Base-by-base conservation (phyloP, 148 eudicot genomes). In the Camellia lanceoleosa region DNA sequence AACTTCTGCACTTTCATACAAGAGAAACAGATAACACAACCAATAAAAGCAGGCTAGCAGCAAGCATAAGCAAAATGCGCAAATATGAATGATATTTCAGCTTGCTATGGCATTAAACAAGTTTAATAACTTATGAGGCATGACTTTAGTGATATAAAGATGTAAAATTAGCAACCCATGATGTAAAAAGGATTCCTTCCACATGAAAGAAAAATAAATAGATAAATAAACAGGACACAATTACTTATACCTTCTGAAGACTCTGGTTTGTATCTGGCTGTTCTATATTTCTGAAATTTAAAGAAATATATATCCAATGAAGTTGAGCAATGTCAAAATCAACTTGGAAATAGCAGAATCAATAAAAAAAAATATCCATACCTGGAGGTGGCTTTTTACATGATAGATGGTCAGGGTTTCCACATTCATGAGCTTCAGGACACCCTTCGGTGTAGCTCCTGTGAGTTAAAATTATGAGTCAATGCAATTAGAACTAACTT, bases 321-420 rank as follows among this genome's bases (percentile, higher is more conserved):
- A 73, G 43, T 66, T 49, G 15, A 47, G 16, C 15, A 20, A 54
- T 18, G 16, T 71, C 5, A 64, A 30, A 52, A 71, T 2, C 38
- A 51, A 5, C 44, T 62, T 8, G 60, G 46, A 60, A 41, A 46
- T 18, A 58, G 11, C 41, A 49, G 46, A 51, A 74, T 54, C 59
- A 51, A 51, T 19, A 83, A 3, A 49, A 74, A 78, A 80, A 30
- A 80, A 55, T 7, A 71, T 79, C 74, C 83, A 38, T 79, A 89
- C 97, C 91, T 93, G 97, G 59, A 93, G 81, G 78, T 93, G 97
- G 87, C 97, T 93, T 84, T 93, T 93, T 46, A 93, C 97, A 84
- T 93, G 94, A 87, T 89, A 89, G 66, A 91, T 93, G 18, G 93
- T 93, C 71, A 93, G 77, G 49, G 93, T 89, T 81, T 91, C 91